Base-by-base conservation (phyloP, 1,284 basidiomycete species). In the Pholiota adiposa region DNA sequence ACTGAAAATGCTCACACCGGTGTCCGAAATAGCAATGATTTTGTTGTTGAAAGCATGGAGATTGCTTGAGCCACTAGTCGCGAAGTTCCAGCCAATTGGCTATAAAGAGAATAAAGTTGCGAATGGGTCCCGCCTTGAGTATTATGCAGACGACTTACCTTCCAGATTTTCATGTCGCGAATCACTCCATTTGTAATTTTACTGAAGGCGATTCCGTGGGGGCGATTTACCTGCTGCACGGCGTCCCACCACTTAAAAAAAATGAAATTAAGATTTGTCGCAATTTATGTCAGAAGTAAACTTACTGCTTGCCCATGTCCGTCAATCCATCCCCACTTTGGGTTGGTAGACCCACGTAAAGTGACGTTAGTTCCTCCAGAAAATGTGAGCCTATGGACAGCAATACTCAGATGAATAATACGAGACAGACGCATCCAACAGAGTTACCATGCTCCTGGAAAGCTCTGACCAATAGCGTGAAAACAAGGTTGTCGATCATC, bases 271-370 rank as follows among this genome's bases (percentile, higher is more conserved):
- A 21, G 0, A 34, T 33, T 33, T 33, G 18, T 3, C 16, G 16
- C 34, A 27, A 48, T 16, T 16, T 25, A 14, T 31, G 12, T 14
- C 7, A 11, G 18, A 36, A n/a, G 11, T 9, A 44, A 3, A 31
- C 29, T 55, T 59, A 84, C 83, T 49, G 76, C 75, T 74, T 87
- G 85, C 2, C 86, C 86, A 60, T 87, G 80, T 0, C 74, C 80
- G 60, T 87, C 82, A 0, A 88, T 78, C 85, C 85, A 87, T 12
- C 85, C 85, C 82, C 83, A 84, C 2, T 82, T 59, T 0, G 83
- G 80, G 61, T 87, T 81, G 5, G 67, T 73, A 18, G 79, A 80
- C 1, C 86, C 84, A 25, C 81, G 74, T 6, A 88, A 69, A 9
- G 84, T 87, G 50, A 87, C 83, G 56, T 87, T 87, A 31, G 69